Base-by-base conservation (phyloP, 768 basidiomycete species). In the Termitomyces sp. region DNA sequence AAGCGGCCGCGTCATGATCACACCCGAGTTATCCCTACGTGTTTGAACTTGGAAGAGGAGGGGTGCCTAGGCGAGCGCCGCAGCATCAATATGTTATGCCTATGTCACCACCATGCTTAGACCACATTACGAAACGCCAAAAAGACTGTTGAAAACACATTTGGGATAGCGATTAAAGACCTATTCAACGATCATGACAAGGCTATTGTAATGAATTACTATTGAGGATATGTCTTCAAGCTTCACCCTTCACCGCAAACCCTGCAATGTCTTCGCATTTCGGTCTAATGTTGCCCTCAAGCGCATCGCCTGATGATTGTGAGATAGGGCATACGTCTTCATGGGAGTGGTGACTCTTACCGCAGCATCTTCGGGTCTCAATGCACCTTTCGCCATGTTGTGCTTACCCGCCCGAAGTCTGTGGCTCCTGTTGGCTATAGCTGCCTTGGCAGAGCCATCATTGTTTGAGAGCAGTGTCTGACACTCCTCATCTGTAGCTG, bases 371-470 rank as follows among this genome's bases (percentile, higher is more conserved):
- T 93, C 91, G 0, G 87, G 87, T 48, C 87, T 77, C 59, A 90
- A 67, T 0, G 89, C 89, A 3, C 89, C 90, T 69, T 93, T 92
- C 2, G 91, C 91, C 89, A 91, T 91, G 64, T 92, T 93, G 60
- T 91, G 88, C 62, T 89, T 91, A 5, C 88, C 85, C 23, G 81
- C 76, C 56, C 83, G 77, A 13, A 84, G 70, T 59, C 79, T 82
- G 52, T 84, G 80, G 50, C 68, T 74, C 46, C 82, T 58, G 65
- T 74, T 61, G 64, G 73, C 40, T 61, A 71, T 73, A 44, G 65
- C 69, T 38, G 67, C 63, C 54, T 76, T 78, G 23, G 71, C 67
- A 5, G 74, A 73, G 15, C 70, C 73, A 38, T 75, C 74, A 31
- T 63, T 71, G 3, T 70, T 66, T 7, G 71, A 73, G 22, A 92